Evolutionary conservation across 805 yeast genomes (phyloP), one percentile per base, ranked within the genome.

Genomic region (Saccharomycopsis sp.): DNA sequence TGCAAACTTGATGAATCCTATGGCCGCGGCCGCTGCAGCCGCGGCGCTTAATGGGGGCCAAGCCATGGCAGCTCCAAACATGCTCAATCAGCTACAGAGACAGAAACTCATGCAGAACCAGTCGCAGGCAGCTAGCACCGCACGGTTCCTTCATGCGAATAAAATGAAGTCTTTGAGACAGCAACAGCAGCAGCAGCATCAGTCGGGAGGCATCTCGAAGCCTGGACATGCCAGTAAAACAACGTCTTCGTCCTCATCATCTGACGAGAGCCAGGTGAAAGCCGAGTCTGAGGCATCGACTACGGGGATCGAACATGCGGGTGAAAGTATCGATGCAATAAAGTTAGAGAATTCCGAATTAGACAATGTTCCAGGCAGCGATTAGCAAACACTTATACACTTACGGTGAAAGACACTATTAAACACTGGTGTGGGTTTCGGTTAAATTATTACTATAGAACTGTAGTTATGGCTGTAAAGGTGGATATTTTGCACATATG

Each of bases 11-110:
- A 54, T 57, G 55, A 29, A 53, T 25, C 51, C 63, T 55, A 17
- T 64, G 52, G 47, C 65, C 58, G 47, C 66, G 56, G 20, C 60
- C 58, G 34, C 51, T 3, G 49, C 56, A 20, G 50, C 53, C n/a
- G 53, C 60, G 17, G 34, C 56, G 19, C 49, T 47, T 2, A 17
- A 38, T 14, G 49, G 56, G 8, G 56, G 56, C 1, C 47, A 38
- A 15, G 19, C 47, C 15, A 44, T 47, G 42, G 25, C 25, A 3
- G 47, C 42, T 14, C 42, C 47, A 34, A 53, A 53, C 25, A 53
- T 38, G 42, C 34, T 53, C 1, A 53, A 53, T n/a, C 56, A 53
- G 29, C 49, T 53, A 22, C 56, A 53, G 19, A 53, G 56, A 41
- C 56, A 53, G 29, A 41, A 47, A 53, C 44, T 53, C 24, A 44